Percentiles rank a stretch among this genome's conserved stretches.
Evolutionary conservation across 352 stramenopile genomes (phyloP).

Genomic region (Blastocystis hominis): DNA sequence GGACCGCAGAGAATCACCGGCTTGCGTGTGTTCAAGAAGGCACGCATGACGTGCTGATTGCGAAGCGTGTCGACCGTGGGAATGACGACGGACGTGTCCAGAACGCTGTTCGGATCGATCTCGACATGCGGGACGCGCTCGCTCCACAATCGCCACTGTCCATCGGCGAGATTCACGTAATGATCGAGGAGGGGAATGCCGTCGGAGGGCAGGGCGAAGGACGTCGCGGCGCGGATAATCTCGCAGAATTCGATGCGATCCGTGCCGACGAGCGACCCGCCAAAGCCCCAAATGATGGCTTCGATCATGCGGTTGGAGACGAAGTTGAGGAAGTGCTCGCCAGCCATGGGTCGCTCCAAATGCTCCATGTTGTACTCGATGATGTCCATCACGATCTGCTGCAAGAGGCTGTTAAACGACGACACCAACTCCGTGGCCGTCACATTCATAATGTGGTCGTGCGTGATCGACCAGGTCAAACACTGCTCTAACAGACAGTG

Average conservation of each 20-base stretch:
- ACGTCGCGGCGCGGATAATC: slow-evolving; percentile 76
- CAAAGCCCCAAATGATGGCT: slow-evolving; percentile 93
- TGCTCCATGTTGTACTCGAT: slow-evolving; percentile 97
- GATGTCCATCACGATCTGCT: slow-evolving; percentile 80
- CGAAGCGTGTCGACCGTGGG: slow-evolving; percentile 97
- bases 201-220: slow-evolving; percentile 73
- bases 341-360: slow-evolving; percentile 88
- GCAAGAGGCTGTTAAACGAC: slow-evolving; percentile 88
- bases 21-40: slow-evolving; percentile 87
- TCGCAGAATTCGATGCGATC: slow-evolving; percentile 81
- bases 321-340: slow-evolving; percentile 88
- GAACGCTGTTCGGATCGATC: slow-evolving; percentile 82
- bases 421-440: slow-evolving; percentile 82
- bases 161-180: slow-evolving; percentile 87
- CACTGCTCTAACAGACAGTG: slow-evolving; percentile 76
- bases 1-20: slow-evolving; percentile 93
- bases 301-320: slow-evolving; percentile 92
- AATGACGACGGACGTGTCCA: slow-evolving; percentile 73
- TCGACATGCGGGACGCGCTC: slow-evolving; percentile 89
- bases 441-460: slow-evolving; percentile 89
- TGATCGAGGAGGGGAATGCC: slow-evolving; percentile 81
- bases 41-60: slow-evolving; percentile 89
- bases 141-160: slow-evolving; percentile 88
- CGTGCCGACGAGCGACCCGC: slow-evolving; percentile 82
- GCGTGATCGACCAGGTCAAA: slow-evolving; percentile 78